A percentile compares a stretch with the other conserved stretches of the same genome.
Conservation (phyloP, 176 grass and related monocot species). For the Metroxylon sagu region DNA sequence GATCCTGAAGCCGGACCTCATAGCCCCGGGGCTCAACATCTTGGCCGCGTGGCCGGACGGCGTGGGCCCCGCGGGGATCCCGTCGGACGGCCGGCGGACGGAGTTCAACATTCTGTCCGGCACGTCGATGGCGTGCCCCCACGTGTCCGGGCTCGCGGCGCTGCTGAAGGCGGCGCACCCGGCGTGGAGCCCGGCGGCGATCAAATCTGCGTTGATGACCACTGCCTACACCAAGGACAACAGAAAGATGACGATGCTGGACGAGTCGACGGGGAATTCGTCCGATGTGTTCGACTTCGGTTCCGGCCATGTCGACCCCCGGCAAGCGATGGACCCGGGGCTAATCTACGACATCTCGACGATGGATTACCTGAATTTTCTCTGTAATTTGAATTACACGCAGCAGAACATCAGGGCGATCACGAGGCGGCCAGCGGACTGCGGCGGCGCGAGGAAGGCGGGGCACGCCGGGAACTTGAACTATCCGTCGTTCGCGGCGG, state of each 20-base stretch:
- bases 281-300: conserved; percentile 3
- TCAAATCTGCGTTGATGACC: too few relatives aligned
- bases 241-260: too few relatives aligned
- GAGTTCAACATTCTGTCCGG: too few relatives aligned
- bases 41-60: background rate
- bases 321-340: too few relatives aligned
- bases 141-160: too few relatives aligned
- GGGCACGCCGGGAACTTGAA: background rate
- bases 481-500: background rate
- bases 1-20: conserved; percentile 3
- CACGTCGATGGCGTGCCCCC: too few relatives aligned
- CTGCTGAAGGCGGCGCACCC: too few relatives aligned
- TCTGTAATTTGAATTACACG: background rate
- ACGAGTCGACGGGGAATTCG: too few relatives aligned
- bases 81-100: background rate
- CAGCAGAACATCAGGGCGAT: background rate
- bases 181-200: too few relatives aligned
- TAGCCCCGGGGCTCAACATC: conserved; percentile 1
- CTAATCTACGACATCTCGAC: too few relatives aligned
- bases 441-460: background rate
- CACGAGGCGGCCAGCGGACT: background rate
- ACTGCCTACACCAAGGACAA: too few relatives aligned
- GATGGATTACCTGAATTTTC: background rate
- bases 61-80: background rate
- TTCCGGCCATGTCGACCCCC: background rate